These are phyloP conservation scores for Gyrodon lividus DNA, from an alignment of 768 basidiomycete species.

Conservation along the genomic window DNA sequence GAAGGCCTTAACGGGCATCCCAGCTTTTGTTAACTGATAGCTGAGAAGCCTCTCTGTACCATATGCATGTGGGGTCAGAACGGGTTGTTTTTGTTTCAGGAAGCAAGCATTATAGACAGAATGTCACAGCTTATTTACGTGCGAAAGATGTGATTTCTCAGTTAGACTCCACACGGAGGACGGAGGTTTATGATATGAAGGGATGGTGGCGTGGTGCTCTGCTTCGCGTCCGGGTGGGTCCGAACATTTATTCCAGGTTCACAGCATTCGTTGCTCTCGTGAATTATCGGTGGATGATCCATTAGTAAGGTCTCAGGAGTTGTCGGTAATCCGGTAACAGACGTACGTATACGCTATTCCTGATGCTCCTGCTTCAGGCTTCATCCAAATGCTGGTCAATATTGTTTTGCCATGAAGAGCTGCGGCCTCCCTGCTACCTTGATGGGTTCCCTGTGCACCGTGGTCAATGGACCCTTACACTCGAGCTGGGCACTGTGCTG, in stretches of 20 bases:
- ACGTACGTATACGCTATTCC: too few relatives aligned
- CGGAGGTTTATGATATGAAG: neutral
- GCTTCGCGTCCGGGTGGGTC: neutral
- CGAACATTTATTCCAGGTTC: too few relatives aligned
- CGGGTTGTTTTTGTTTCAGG: neutral
- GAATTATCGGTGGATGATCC: neutral
- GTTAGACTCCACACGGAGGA: neutral
- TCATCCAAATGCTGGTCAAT: too few relatives aligned
- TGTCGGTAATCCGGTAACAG: too few relatives aligned
- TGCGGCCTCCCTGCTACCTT: too few relatives aligned
- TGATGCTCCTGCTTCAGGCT: too few relatives aligned
- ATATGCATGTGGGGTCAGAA: neutral
- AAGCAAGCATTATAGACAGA: neutral
- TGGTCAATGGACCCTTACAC: too few relatives aligned
- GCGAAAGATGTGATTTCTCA: neutral
- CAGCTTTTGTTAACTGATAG: constrained; percentile 70
- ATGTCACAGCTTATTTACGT: too few relatives aligned
- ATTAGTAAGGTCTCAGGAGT: too few relatives aligned
- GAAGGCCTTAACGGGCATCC: constrained; percentile 86
- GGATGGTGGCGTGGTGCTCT: neutral
- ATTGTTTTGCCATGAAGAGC: too few relatives aligned
- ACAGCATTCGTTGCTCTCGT: neutral
- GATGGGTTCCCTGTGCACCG: too few relatives aligned
- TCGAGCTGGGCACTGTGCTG: too few relatives aligned
- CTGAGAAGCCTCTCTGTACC: neutral